Evolutionary conservation across 768 basidiomycete genomes (phyloP).

Genomic region (Termitomyces sp.): DNA sequence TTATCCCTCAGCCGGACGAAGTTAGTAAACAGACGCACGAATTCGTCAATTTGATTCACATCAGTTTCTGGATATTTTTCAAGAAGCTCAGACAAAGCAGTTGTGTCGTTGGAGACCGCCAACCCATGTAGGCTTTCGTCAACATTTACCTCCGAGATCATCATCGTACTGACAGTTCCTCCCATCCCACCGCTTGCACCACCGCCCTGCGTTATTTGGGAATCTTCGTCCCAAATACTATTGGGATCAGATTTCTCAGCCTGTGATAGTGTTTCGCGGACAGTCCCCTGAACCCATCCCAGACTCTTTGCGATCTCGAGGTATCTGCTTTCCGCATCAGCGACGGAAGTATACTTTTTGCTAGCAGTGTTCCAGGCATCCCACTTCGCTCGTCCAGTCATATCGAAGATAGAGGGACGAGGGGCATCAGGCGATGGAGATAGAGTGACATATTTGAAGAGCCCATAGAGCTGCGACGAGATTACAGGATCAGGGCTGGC

Average conservation of each 20-base stretch:
- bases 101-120: slow-evolving; percentile 54
- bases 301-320: slow-evolving; percentile 60
- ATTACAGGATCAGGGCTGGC: slow-evolving; percentile 33
- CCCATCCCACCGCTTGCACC: slow-evolving; percentile 49
- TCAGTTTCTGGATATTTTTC: slow-evolving; percentile 35
- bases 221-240: slow-evolving; percentile 43
- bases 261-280: slow-evolving; percentile 5
- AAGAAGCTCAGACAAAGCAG: slow-evolving; percentile 40
- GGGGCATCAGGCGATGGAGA: slow-evolving; percentile 46
- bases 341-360: slow-evolving; percentile 37
- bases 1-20: not conserved
- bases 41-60: slow-evolving; percentile 64
- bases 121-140: slow-evolving; percentile 52
- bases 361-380: slow-evolving; percentile 67
- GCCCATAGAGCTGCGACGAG: slow-evolving; percentile 66
- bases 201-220: slow-evolving; percentile 21
- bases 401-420: slow-evolving; percentile 74
- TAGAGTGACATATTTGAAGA: slow-evolving; percentile 74
- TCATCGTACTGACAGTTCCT: slow-evolving; percentile 56
- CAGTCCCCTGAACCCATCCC: slow-evolving; percentile 52
- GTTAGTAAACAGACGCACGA: slow-evolving; percentile 43
- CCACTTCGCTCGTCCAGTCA: slow-evolving; percentile 82
- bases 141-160: slow-evolving; percentile 26
- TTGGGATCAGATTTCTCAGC: slow-evolving; percentile 19
- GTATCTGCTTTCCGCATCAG: slow-evolving; percentile 60